phyloP scores from a whole-genome alignment of 2,329 filamentous ascomycete species.

The Hansfordia pulvinata region DNA sequence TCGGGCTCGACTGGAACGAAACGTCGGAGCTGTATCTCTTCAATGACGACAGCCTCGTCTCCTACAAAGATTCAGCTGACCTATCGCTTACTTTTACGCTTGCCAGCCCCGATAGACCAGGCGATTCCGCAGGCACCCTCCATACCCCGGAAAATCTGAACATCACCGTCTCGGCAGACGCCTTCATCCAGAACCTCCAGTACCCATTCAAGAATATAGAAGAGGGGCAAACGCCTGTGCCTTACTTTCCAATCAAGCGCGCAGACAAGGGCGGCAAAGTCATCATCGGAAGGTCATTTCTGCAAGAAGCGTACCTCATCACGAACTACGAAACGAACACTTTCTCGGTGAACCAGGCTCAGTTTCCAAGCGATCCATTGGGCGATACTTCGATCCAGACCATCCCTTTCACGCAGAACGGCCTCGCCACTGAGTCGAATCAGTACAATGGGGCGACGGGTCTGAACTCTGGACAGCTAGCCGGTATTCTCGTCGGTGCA shows the following conservation, averaged over 20 bases:
- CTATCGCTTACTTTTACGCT: constrained; percentile 44
- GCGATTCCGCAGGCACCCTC: constrained; percentile 35
- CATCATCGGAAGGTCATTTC: constrained; percentile 52
- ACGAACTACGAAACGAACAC: constrained; percentile 38
- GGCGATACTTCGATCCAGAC: constrained; percentile 24
- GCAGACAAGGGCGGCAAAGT: constrained; percentile 37
- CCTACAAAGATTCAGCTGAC: constrained; percentile 26
- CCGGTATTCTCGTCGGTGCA: constrained; percentile 30
- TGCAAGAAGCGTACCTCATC: constrained; percentile 54
- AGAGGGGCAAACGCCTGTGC: constrained; percentile 29
- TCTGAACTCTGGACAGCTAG: constrained; percentile 26
- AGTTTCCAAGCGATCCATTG: constrained; percentile 29
- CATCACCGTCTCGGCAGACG: constrained; percentile 36
- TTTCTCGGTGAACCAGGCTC: constrained; percentile 43
- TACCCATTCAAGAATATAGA: constrained; percentile 34
- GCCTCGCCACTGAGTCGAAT: constrained; percentile 32
- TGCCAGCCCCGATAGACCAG: constrained; percentile 37
- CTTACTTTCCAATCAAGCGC: constrained; percentile 55
- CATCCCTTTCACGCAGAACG: constrained; percentile 28
- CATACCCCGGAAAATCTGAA: constrained; percentile 38
- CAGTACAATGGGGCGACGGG: constrained; percentile 12
- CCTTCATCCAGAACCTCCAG: constrained; percentile 34
- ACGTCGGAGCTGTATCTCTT: constrained; percentile 52
- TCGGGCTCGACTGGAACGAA: constrained; percentile 53
- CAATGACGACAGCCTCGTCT: constrained; percentile 36